phyloP scores from a whole-genome alignment of 225 moss, liverwort and hornwort genomes.

The Antitrichia curtipendula region DNA sequence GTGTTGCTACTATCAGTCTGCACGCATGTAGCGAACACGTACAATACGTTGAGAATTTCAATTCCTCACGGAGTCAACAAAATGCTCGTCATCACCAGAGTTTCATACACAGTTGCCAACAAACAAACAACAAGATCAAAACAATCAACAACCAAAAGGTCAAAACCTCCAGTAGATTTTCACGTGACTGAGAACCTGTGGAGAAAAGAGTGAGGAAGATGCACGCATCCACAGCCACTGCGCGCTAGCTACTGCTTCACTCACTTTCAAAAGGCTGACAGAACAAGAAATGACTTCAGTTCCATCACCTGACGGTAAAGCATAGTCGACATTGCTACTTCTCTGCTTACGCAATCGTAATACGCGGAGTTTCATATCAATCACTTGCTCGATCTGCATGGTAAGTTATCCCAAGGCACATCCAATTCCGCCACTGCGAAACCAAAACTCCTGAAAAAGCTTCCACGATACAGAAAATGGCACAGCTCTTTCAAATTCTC shows the following conservation, averaged over 20 bases:
- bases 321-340: constrained; percentile 13
- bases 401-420: background rate
- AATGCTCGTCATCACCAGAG: background rate
- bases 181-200: constrained; percentile 21
- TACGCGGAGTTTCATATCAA: background rate
- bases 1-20: constrained; percentile 56
- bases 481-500: background rate
- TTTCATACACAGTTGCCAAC: background rate
- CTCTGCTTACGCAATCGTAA: background rate
- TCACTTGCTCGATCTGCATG: background rate
- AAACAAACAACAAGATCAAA: no score
- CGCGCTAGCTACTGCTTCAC: no score
- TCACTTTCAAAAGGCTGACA: background rate
- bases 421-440: background rate
- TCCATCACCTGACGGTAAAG: constrained; percentile 11
- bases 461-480: background rate
- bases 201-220: constrained; percentile 49
- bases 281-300: background rate
- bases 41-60: background rate
- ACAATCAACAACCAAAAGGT: background rate
- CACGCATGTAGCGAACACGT: background rate
- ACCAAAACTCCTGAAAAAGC: background rate
- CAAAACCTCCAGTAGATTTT: background rate
- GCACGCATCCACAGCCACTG: constrained; percentile 38
- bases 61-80: background rate